Evolutionary conservation across 202 grass and related monocot genomes (phyloP).

Genomic region (Cymbopogon flexuosus): DNA sequence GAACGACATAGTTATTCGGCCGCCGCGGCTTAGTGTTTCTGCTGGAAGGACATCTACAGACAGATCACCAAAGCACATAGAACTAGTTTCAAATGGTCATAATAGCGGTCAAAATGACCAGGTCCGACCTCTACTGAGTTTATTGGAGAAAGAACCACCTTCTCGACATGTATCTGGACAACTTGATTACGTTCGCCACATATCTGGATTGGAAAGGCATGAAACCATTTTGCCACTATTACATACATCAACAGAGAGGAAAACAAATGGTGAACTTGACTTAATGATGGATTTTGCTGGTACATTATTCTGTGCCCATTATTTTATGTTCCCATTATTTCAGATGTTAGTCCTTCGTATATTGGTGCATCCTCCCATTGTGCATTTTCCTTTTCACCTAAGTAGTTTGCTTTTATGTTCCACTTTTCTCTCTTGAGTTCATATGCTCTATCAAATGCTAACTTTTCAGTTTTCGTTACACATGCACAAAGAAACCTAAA

Average conservation of each 20-base stretch:
- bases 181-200: slow-evolving; percentile 79
- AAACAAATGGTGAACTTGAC: slow-evolving; percentile 86
- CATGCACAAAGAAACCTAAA: background rate
- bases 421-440: background rate
- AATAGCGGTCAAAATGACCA: slow-evolving; percentile 60
- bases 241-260: slow-evolving; percentile 77
- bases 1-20: slow-evolving; percentile 45
- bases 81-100: slow-evolving; percentile 60
- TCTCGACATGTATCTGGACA: slow-evolving; percentile 96
- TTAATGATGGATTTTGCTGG: slow-evolving; percentile 89
- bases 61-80: slow-evolving; percentile 74
- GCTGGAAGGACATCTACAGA: slow-evolving; percentile 65
- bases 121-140: slow-evolving; percentile 83
- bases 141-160: slow-evolving; percentile 93
- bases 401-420: background rate
- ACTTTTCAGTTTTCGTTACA: background rate
- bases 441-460: background rate
- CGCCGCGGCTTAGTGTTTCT: slow-evolving; percentile 56
- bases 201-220: slow-evolving; percentile 91
- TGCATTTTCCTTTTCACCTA: slow-evolving; percentile 19
- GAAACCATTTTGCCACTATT: slow-evolving; percentile 95
- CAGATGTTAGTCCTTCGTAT: background rate
- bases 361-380: background rate
- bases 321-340: slow-evolving; percentile 23
- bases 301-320: slow-evolving; percentile 37